phyloP scores from a whole-genome alignment of 1,284 basidiomycete genomes.

The Malassezia obtusa region DNA sequence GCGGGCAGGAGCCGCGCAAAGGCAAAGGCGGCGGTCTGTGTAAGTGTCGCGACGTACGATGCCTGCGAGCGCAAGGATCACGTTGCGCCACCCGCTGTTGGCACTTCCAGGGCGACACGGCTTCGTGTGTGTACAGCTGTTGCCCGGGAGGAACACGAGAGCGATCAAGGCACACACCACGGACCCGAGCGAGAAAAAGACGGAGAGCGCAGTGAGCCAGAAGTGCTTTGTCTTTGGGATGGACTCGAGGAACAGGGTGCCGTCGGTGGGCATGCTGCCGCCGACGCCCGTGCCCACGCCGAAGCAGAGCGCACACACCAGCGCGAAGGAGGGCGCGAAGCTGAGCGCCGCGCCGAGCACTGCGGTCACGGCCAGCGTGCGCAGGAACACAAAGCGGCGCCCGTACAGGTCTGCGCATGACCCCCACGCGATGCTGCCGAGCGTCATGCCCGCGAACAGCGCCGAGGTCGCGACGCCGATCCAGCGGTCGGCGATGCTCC shows the following conservation, averaged over 20 bases:
- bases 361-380: slow-evolving; percentile 78
- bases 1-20: neutral
- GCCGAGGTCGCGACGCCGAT: slow-evolving; percentile 68
- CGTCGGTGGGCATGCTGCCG: slow-evolving; percentile 78
- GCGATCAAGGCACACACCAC: slow-evolving; percentile 27
- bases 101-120: neutral
- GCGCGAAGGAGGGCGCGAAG: slow-evolving; percentile 61
- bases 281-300: slow-evolving; percentile 82
- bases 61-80: slow-evolving; percentile 18
- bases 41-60: neutral
- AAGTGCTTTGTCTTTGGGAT: slow-evolving; percentile 83
- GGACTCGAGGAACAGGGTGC: slow-evolving; percentile 84
- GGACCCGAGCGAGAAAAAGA: slow-evolving; percentile 55
- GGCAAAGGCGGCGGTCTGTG: slow-evolving; percentile 14
- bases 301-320: slow-evolving; percentile 71
- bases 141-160: slow-evolving; percentile 22
- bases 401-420: slow-evolving; percentile 54
- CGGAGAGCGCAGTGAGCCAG: slow-evolving; percentile 82
- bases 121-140: neutral
- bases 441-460: slow-evolving; percentile 89
- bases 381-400: slow-evolving; percentile 78
- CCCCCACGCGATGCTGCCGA: slow-evolving; percentile 62
- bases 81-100: slow-evolving; percentile 22
- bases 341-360: slow-evolving; percentile 70
- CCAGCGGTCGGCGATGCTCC: slow-evolving; percentile 59